Evolutionary conservation across 2,329 filamentous ascomycete species (phyloP), one percentile per base, ranked within the genome.

Genomic region (Sporothrix phasma): DNA sequence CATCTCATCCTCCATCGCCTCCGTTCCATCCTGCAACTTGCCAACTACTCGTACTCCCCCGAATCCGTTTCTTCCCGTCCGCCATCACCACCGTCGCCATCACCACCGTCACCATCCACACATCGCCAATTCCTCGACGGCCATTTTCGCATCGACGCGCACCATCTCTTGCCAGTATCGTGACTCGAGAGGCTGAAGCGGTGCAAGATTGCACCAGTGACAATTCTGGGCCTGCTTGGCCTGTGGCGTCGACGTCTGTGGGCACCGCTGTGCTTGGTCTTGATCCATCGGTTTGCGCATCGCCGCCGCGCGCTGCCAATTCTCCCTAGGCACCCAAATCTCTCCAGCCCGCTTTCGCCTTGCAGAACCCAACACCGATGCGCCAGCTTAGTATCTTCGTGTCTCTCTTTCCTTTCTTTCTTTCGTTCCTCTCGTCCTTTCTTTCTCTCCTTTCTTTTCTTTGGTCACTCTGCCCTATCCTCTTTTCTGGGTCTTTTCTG

Each of bases 1-100:
- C 63, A 58, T 46, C 49, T 59, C 51, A 56, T 54, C 49, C 31
- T 54, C 51, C 63, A 49, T 62, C 60, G 45, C 64, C 61, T 62
- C 61, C 51, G 61, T 51, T 56, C 41, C 58, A 45, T 63, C 61
- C 61, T 54, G 37, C 19, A 43, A 63, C 54, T 34, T 45, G 43
- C 39, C 60, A 65, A n/a, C n/a, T n/a, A n/a, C n/a, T 53, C 54
- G 29, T 15, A 56, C 19, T 51, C 54, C 8, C 53, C 53, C 45
- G 31, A 43, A 43, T 51, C 45, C 34, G 31, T 17, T 11, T 8
- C 31, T 24, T 26, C 29, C 41, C 45, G 34, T 47, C 45, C 56
- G 26, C 47, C 62, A 41, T 47, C 62, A 37, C 51, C 56, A 24
- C 47, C 62, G 34, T 47, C 62, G 29, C 51, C 59, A 51, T 29